Conservation (phyloP, 2,329 filamentous ascomycete genomes). For the Fusarium devonianum region DNA sequence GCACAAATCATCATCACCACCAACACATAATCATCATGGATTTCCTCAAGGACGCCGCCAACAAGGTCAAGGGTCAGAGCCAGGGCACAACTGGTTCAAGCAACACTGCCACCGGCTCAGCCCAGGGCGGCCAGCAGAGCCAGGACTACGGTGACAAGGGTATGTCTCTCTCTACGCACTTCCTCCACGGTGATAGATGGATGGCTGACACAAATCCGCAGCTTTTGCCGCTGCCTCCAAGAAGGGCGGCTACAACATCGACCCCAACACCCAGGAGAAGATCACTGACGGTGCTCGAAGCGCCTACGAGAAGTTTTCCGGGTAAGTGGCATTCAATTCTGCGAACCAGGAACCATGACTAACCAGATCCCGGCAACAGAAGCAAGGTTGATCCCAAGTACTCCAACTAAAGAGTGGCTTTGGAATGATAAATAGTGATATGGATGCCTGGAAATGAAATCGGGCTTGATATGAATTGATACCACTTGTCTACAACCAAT, state of each 20-base stretch:
- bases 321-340: slow-evolving; percentile 40
- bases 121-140: slow-evolving; percentile 9
- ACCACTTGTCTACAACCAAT: slow-evolving; percentile 10
- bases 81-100: slow-evolving; percentile 27
- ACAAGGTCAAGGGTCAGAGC: slow-evolving; percentile 24
- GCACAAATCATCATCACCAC: background rate
- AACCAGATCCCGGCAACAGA: slow-evolving; percentile 16
- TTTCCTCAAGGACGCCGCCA: slow-evolving; percentile 49
- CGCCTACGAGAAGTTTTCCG: slow-evolving; percentile 48
- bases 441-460: slow-evolving; percentile 12
- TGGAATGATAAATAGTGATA: slow-evolving; percentile 17
- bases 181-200: background rate
- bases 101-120: slow-evolving; percentile 1
- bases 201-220: slow-evolving; percentile 16
- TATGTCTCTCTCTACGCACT: slow-evolving; percentile 18
- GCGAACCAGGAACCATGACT: slow-evolving; percentile 2
- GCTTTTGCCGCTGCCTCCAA: slow-evolving; percentile 43
- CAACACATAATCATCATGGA: slow-evolving; percentile 45
- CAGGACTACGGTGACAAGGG: slow-evolving; percentile 52
- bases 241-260: slow-evolving; percentile 48
- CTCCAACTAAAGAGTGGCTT: slow-evolving; percentile 45
- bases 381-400: slow-evolving; percentile 42
- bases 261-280: slow-evolving; percentile 49
- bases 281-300: slow-evolving; percentile 48
- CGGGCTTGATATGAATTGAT: slow-evolving; percentile 31